Conservation (phyloP, 306 rosid genomes). For the Cucurbita pepo region DNA sequence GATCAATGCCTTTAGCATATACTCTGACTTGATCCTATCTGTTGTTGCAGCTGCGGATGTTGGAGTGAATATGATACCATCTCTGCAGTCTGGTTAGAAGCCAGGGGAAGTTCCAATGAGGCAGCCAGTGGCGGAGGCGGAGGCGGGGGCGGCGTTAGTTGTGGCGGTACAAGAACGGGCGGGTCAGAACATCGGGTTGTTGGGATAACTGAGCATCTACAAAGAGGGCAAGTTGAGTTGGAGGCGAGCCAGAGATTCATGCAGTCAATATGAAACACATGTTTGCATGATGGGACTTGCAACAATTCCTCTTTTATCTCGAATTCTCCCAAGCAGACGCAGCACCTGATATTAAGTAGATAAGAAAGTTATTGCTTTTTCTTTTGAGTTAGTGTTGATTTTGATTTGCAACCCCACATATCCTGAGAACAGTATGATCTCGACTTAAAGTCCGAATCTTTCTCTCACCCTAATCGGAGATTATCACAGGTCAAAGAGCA, state of each 20-base stretch:
- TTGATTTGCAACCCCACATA: background rate
- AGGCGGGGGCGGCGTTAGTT: background rate
- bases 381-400: background rate
- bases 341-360: constrained; percentile 32
- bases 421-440: background rate
- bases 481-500: too few species aligned
- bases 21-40: constrained; percentile 4
- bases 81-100: constrained; percentile 7
- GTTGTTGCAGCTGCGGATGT: constrained; percentile 9
- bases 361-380: background rate
- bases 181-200: background rate
- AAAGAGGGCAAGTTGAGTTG: constrained; percentile 74
- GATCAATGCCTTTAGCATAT: background rate
- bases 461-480: background rate
- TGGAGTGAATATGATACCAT: background rate
- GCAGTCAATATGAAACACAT: constrained; percentile 65
- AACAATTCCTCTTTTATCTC: constrained; percentile 59
- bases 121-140: background rate
- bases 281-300: constrained; percentile 59
- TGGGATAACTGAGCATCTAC: constrained; percentile 52
- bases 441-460: background rate
- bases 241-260: constrained; percentile 61
- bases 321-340: constrained; percentile 73
- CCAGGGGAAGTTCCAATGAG: background rate
- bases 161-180: background rate